phyloP scores from a whole-genome alignment of 208 protist species.

The Leishmania gerbilli region DNA sequence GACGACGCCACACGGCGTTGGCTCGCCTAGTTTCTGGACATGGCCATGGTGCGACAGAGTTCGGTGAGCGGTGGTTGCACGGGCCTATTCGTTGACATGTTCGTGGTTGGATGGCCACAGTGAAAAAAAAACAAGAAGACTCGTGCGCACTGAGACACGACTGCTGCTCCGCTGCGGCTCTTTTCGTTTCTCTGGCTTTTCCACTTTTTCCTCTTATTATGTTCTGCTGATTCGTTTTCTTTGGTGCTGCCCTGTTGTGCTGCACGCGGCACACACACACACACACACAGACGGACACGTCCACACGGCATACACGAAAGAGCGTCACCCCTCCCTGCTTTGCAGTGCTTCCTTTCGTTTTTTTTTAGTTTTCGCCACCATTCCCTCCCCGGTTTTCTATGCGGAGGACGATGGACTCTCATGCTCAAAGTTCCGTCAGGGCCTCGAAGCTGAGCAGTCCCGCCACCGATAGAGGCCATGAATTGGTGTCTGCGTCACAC shows the following conservation, averaged over 20 bases:
- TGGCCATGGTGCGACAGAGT: too few species aligned
- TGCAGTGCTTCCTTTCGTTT: not conserved
- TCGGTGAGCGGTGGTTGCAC: too few species aligned
- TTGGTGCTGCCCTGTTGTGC: not conserved
- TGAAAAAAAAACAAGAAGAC: too few species aligned
- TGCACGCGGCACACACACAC: not conserved
- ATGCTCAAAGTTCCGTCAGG: not conserved
- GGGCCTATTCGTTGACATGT: too few species aligned
- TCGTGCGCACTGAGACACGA: too few species aligned
- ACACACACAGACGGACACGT: not conserved
- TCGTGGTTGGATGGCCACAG: too few species aligned
- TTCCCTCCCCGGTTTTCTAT: not conserved
- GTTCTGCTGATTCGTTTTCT: not conserved
- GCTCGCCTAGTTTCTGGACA: too few species aligned
- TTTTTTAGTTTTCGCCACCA: not conserved
- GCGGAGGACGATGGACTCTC: conserved; percentile 3
- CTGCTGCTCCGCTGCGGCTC: too few species aligned
- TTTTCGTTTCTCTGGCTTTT: not conserved
- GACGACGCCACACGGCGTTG: too few species aligned
- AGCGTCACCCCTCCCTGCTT: not conserved
- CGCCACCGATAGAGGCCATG: not conserved
- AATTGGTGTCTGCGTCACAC: not conserved
- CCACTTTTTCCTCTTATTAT: not conserved
- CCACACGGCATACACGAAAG: not conserved
- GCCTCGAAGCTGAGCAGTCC: not conserved